phyloP scores from a whole-genome alignment of 768 basidiomycete genomes.

The Wakefieldia striispora region DNA sequence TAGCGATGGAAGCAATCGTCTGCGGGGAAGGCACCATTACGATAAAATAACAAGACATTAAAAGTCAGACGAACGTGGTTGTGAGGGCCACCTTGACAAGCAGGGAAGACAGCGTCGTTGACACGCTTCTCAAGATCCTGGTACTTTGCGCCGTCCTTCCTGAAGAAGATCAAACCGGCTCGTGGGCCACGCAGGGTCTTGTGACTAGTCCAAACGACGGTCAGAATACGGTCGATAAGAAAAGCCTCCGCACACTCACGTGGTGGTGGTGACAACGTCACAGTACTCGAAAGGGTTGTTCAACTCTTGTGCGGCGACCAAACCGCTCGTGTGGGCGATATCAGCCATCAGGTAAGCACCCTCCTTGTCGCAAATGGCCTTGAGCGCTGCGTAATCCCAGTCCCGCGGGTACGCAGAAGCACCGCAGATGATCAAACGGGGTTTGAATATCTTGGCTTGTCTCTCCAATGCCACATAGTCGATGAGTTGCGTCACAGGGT shows the following conservation, averaged over 20 bases:
- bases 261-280: conserved; percentile 97
- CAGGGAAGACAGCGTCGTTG: conserved; percentile 98
- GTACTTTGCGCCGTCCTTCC: conserved; percentile 79
- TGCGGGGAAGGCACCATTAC: conserved; percentile 27
- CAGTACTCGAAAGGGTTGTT: conserved; percentile 93
- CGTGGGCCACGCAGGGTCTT: conserved; percentile 98
- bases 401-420: conserved; percentile 98
- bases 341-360: conserved; percentile 94
- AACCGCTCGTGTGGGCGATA: conserved; percentile 96
- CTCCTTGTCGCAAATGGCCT: conserved; percentile 79
- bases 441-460: conserved; percentile 95
- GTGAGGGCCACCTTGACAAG: conserved; percentile 99
- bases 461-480: conserved; percentile 80
- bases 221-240: background rate
- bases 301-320: conserved; percentile 89
- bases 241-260: conserved; percentile 45
- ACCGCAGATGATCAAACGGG: conserved; percentile 92
- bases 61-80: conserved; percentile 69
- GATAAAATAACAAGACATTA: background rate
- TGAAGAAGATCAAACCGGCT: conserved; percentile 98
- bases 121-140: conserved; percentile 94
- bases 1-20: conserved; percentile 96
- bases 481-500: conserved; percentile 80
- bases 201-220: conserved; percentile 52
- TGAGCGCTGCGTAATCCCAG: conserved; percentile 90